A percentile compares a stretch with the other conserved stretches of the same genome.
phyloP scores from a whole-genome alignment of 371 early-diverging fungal species.

The Quaeritorhiza haematococci region DNA sequence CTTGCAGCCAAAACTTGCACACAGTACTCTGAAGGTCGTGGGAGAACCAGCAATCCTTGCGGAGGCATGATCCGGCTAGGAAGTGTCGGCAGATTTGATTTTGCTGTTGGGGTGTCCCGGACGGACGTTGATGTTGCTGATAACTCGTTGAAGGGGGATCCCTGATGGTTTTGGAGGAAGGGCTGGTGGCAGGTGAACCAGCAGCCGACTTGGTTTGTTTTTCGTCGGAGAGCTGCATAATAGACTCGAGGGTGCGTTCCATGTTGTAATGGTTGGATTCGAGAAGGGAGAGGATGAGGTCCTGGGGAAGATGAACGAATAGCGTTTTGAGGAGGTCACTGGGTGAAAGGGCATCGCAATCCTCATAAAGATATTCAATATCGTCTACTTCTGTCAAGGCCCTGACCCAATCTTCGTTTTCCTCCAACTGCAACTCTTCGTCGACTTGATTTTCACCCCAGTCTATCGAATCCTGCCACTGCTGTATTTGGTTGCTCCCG shows the following conservation, averaged over 20 bases:
- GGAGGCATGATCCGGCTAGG: conserved; percentile 66
- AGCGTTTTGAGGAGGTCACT: conserved; percentile 18
- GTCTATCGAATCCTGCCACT: too few relatives aligned
- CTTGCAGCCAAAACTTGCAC: conserved; percentile 73
- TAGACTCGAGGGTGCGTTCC: conserved; percentile 18
- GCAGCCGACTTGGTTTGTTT: neutral
- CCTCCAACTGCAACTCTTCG: too few relatives aligned
- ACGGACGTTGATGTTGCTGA: neutral
- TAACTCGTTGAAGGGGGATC: neutral
- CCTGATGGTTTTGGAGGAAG: neutral
- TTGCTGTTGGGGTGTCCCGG: neutral
- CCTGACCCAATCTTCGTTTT: too few relatives aligned
- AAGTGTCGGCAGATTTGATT: conserved; percentile 69
- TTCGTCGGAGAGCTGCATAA: conserved; percentile 3
- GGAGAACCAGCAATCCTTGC: conserved; percentile 76
- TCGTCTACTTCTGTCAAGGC: too few relatives aligned
- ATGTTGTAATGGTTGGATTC: conserved; percentile 21
- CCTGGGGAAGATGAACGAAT: conserved; percentile 18
- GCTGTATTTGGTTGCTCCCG: too few relatives aligned
- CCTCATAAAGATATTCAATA: too few relatives aligned
- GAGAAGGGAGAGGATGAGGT: conserved; percentile 15
- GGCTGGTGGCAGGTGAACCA: neutral
- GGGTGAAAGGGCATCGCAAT: conserved; percentile 23
- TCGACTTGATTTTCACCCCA: too few relatives aligned
- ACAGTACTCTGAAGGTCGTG: conserved; percentile 67